Percentiles rank a stretch among this genome's conserved stretches.
These are phyloP conservation scores for Candida namnaoensis DNA, from an alignment of 805 yeast genomes.

Conservation along the genomic window DNA sequence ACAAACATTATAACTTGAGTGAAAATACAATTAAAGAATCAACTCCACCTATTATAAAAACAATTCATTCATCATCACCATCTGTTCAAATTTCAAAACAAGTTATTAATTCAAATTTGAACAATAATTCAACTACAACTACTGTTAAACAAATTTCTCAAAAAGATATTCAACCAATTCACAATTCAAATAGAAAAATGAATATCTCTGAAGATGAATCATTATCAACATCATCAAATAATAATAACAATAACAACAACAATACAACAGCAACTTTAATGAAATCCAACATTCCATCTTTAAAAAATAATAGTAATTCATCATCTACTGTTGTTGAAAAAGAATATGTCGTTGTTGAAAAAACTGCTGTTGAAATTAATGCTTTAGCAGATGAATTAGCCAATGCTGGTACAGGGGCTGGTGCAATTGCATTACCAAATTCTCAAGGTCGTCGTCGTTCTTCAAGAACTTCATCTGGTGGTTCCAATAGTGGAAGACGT, in stretches of 20 bases:
- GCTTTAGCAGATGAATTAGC: slow-evolving; percentile 92
- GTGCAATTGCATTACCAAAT: slow-evolving; percentile 30
- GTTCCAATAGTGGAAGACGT: slow-evolving; percentile 38
- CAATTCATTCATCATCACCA: background rate
- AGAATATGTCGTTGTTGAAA: slow-evolving; percentile 92
- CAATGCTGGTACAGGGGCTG: slow-evolving; percentile 43
- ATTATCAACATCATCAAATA: slow-evolving; percentile 1
- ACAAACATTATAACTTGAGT: slow-evolving; percentile 5
- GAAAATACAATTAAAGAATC: slow-evolving; percentile 9
- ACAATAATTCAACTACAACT: background rate
- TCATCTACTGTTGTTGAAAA: slow-evolving; percentile 55
- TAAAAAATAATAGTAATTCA: slow-evolving; percentile 8
- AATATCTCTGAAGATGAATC: background rate
- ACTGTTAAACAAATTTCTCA: slow-evolving; percentile 12
- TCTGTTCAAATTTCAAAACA: background rate
- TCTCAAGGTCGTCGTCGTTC: slow-evolving; percentile 22
- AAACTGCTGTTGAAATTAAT: slow-evolving; percentile 90
- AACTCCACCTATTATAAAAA: slow-evolving; percentile 5
- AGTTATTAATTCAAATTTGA: background rate
- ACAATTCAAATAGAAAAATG: background rate
- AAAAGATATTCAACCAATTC: slow-evolving; percentile 17
- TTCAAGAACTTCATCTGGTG: slow-evolving; percentile 37
- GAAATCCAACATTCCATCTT: background rate
- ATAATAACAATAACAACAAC: slow-evolving; percentile 2
- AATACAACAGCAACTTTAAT: slow-evolving; percentile 1